A percentile compares a stretch with the other conserved stretches of the same genome.
These are phyloP conservation scores for Trichoderma reesei DNA, from an alignment of 495 filamentous ascomycete genomes.

Conservation along the genomic window DNA sequence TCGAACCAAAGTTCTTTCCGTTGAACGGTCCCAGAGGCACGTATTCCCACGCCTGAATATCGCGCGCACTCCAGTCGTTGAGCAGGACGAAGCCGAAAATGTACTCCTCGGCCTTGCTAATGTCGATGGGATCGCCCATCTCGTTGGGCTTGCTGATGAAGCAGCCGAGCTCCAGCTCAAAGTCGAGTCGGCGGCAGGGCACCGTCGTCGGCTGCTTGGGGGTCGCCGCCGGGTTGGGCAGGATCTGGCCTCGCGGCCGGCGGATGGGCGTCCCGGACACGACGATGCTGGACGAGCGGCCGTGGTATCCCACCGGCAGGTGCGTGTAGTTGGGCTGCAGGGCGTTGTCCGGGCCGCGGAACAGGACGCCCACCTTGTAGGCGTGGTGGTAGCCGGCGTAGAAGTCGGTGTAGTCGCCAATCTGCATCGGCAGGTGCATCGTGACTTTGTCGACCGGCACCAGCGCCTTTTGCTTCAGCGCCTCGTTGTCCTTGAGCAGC, in stretches of 20 bases:
- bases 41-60: constrained; percentile 90
- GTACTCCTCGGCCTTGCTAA: constrained; percentile 57
- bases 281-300: constrained; percentile 69
- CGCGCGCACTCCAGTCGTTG: constrained; percentile 92
- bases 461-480: constrained; percentile 22
- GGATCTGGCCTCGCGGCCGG: constrained; percentile 75
- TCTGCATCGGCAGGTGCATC: constrained; percentile 74
- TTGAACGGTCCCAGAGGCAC: constrained; percentile 81
- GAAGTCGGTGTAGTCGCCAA: constrained; percentile 97
- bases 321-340: constrained; percentile 87
- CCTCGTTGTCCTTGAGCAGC: constrained; percentile 27
- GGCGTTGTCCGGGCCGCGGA: constrained; percentile 72
- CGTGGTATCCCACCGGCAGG: constrained; percentile 83
- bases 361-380: constrained; percentile 66
- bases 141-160: constrained; percentile 63
- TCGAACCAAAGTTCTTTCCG: constrained; percentile 87
- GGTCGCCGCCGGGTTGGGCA: constrained; percentile 52
- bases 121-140: constrained; percentile 51
- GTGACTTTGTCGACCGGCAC: constrained; percentile 49
- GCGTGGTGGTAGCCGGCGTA: constrained; percentile 90
- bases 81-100: constrained; percentile 84
- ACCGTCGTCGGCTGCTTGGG: constrained; percentile 50
- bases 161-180: constrained; percentile 80
- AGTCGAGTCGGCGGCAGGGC: constrained; percentile 60
- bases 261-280: constrained; percentile 65